These are phyloP conservation scores for Cryptococcus hybrid DNA, from an alignment of 1,284 basidiomycete genomes.

Conservation along the genomic window DNA sequence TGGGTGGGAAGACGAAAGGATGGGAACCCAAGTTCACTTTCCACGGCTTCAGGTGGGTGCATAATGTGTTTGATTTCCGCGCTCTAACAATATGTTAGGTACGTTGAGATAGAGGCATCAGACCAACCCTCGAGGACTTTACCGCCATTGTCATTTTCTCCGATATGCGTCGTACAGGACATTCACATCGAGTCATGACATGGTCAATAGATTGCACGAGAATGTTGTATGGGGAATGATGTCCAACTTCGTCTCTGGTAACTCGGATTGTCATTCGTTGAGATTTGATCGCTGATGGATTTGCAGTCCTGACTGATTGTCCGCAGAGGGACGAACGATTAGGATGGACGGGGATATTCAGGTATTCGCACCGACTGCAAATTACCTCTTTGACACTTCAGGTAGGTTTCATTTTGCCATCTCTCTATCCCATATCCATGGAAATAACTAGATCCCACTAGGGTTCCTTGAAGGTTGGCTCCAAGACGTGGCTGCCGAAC, in stretches of 20 bases:
- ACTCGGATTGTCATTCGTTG: not conserved
- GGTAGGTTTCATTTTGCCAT: not conserved
- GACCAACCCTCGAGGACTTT: conserved; percentile 16
- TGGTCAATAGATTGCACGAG: conserved; percentile 32
- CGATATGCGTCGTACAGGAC: conserved; percentile 28
- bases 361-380: conserved; percentile 36
- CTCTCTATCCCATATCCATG: not conserved
- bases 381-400: conserved; percentile 32
- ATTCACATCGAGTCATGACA: conserved; percentile 31
- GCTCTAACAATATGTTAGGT: not conserved
- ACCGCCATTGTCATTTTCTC: conserved; percentile 30
- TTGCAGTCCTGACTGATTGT: conserved; percentile 37
- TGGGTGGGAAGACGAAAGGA: conserved; percentile 18
- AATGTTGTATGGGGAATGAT: conserved; percentile 35
- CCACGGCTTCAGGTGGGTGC: conserved; percentile 28
- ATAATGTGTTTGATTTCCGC: not conserved
- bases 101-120: conserved; percentile 17
- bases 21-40: conserved; percentile 40
- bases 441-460: not conserved
- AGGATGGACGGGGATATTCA: conserved; percentile 44
- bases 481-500: conserved; percentile 30
- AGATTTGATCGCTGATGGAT: not conserved
- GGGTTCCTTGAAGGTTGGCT: conserved; percentile 25
- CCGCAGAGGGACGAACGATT: conserved; percentile 45
- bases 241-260: conserved; percentile 33